Base-by-base conservation (phyloP, 1,139 yeast genomes). In the Protomyces pachydermus region DNA sequence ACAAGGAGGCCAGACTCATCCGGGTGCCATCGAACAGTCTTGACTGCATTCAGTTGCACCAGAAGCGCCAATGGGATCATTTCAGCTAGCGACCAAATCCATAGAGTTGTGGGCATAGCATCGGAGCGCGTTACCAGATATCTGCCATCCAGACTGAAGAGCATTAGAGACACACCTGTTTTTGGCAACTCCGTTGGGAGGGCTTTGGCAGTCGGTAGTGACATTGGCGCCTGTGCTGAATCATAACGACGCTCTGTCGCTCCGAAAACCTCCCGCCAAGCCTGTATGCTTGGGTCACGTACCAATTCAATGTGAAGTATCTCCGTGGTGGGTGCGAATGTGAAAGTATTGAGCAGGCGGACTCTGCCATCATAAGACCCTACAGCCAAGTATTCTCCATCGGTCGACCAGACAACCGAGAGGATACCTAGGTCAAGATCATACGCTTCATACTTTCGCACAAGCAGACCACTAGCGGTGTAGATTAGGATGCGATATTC, bases 41-140 rank as follows among this genome's bases (percentile, higher is more conserved):
- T 54, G 46, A 69, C 52, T 12, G 63, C 56, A 42, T 55, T 52
- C 16, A 25, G 18, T 20, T 64, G 61, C 3, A 65, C 66, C 39
- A 69, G 55, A 32, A 69, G 54, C 20, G 71, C 68, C 16, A 69
- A 60, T 8, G 68, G 69, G 4, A 62, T 38, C 48, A 66, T 39
- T 20, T 58, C 53, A 38, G 58, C 52, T 12, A 69, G 42, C 18
- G 69, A 65, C 71, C 71, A 69, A 32, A 69, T 61, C 70, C 70
- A 69, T 16, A 69, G 51, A 4, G 69, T 61, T 5, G 69, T 69
- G n/a, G 71, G 71, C 55, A 57, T 61, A 9, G 39, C 57, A 18
- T 67, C 68, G 28, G 37, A 65, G 38, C 64, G 50, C 9, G 70
- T 67, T 12, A 67, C 70, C 10, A 69, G 65, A 5, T 64, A 51